A percentile compares a stretch with the other conserved stretches of the same genome.
Conservation (phyloP, 2,329 filamentous ascomycete genomes). For the Microsporum audouinii region DNA sequence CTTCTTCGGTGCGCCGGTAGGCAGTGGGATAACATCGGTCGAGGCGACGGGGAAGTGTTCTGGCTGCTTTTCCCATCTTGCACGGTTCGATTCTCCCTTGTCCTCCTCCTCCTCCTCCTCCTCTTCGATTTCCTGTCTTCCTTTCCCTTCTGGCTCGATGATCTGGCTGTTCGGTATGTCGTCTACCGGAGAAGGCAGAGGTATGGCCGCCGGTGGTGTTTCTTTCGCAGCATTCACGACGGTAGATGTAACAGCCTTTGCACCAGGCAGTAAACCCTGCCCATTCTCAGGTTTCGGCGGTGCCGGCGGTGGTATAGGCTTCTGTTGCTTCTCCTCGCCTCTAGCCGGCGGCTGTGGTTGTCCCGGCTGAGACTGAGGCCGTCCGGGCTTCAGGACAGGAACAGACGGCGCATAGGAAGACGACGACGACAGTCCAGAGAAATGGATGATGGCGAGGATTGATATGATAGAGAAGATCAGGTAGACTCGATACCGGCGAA, state of each 20-base stretch:
- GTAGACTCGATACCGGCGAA: conserved; percentile 39
- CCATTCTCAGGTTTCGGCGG: background rate
- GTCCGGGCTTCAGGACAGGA: conserved; percentile 9
- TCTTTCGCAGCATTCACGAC: background rate
- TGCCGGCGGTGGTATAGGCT: background rate
- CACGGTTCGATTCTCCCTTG: conserved; percentile 15
- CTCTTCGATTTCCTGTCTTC: conserved; percentile 24
- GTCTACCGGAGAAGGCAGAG: background rate
- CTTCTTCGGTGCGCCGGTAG: conserved; percentile 16
- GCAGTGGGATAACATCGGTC: conserved; percentile 61
- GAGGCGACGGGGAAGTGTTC: conserved; percentile 68
- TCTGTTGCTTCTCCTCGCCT: background rate
- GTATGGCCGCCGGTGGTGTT: background rate
- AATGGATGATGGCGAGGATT: conserved; percentile 40
- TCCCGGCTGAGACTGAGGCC: conserved; percentile 2
- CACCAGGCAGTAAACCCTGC: background rate
- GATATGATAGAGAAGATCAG: conserved; percentile 35
- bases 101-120: conserved; percentile 12
- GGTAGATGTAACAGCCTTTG: background rate
- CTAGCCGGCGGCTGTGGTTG: background rate
- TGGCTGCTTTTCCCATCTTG: conserved; percentile 62
- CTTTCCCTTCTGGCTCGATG: conserved; percentile 21
- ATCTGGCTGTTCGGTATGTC: background rate
- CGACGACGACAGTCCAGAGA: conserved; percentile 29
- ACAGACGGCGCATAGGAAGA: conserved; percentile 1